Base-by-base conservation (phyloP, 1,284 basidiomycete genomes). In the Cronartium ribicola region DNA sequence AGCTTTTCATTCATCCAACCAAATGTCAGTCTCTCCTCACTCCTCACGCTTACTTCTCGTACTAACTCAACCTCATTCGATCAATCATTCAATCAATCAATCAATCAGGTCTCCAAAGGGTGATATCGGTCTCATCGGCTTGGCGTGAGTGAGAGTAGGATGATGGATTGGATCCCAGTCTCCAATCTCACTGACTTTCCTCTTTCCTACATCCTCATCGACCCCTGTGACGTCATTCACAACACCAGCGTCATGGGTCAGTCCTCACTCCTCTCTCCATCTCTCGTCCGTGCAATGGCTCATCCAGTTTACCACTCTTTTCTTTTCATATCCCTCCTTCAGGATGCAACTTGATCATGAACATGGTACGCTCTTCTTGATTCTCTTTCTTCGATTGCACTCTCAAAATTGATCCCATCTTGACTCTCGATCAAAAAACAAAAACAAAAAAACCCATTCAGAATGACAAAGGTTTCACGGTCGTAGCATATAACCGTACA, bases 391-490 rank as follows among this genome's bases (percentile, higher is more conserved):
- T 39, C 40, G 5, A 14, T 61, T 36, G 36, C 43, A 29, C 22
- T 36, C 67, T 44, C 20, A 29, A 41, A 22, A 43, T 37, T 5
- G 37, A 60, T n/a, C 43, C 13, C 48, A 14, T n/a, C 73, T 4
- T 46, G 44, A 59, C 61, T n/a, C 65, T 61, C n/a, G 2, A 5
- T 63, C 44, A 44, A n/a, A 55, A 39, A 39, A 46, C 1, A 29
- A 29, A 29, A 29, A 29, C 1, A 29, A 29, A 29, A 29, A 29
- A 29, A 29, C 17, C 5, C 66, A 7, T 39, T 10, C 74, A 78
- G 76, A 94, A 94, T 83, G 95, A 98, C 87, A 98, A 98, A 85
- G 96, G 96, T 68, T 98, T 94, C 86, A 94, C 85, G 78, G 96
- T 98, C 80, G 89, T 92, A 78, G 94, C 92, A 36, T 98, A 90